Conservation (phyloP, 1,139 yeast species). For the Hyphopichia wangnamkhiaoensis region DNA sequence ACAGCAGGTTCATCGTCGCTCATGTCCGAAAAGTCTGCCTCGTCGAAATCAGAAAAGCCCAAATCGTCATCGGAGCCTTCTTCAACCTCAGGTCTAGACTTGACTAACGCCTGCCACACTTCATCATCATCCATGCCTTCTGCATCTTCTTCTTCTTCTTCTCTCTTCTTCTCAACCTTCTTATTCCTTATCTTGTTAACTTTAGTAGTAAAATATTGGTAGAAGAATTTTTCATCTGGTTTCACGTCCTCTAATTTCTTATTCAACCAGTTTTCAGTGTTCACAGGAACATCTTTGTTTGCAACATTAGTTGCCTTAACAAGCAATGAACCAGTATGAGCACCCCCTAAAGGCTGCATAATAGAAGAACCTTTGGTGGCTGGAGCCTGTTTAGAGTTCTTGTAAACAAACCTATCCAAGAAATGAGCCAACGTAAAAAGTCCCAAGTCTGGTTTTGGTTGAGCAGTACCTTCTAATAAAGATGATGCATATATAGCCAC, state of each 20-base stretch:
- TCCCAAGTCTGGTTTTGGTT: constrained; percentile 79
- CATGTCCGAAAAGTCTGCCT: constrained; percentile 37
- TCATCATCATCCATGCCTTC: constrained; percentile 57
- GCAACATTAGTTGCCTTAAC: constrained; percentile 63
- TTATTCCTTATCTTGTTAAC: constrained; percentile 45
- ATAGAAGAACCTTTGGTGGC: constrained; percentile 79
- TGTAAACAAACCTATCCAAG: constrained; percentile 92
- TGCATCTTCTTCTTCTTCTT: constrained; percentile 23
- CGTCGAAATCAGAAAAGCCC: constrained; percentile 52
- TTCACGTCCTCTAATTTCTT: constrained; percentile 65
- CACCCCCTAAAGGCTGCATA: constrained; percentile 97
- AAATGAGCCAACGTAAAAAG: constrained; percentile 86
- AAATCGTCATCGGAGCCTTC: constrained; percentile 48
- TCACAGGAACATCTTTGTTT: constrained; percentile 61
- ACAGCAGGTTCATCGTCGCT: constrained; percentile 24
- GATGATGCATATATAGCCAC: constrained; percentile 78
- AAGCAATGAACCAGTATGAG: constrained; percentile 73
- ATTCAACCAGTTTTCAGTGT: constrained; percentile 79
- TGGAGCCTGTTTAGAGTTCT: constrained; percentile 82
- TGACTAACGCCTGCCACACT: constrained; percentile 87
- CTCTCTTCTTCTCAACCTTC: constrained; percentile 20
- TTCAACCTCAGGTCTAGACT: constrained; percentile 81
- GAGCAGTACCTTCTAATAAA: constrained; percentile 46
- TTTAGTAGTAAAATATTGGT: constrained; percentile 78
- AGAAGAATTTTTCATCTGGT: constrained; percentile 89